Base-by-base conservation (phyloP, 306 rosid species). In the Lathyrus sativus region DNA sequence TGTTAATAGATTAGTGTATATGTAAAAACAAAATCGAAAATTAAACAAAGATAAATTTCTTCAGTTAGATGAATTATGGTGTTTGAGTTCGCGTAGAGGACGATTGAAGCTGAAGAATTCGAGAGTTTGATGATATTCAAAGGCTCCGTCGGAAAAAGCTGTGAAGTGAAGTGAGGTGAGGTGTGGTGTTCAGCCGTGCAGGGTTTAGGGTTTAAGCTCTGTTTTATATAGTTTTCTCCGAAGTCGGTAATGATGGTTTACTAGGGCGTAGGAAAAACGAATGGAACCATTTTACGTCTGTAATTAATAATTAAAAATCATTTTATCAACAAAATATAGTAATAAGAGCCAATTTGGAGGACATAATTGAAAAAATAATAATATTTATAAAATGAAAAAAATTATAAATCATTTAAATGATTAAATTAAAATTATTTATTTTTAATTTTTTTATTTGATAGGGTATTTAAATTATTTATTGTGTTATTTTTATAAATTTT, bases 1-100 rank as follows among this genome's bases (percentile, higher is more conserved):
- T 39, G 46, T 18, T 12, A 65, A 76, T 15, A 42, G 65, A 33
- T 57, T 26, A 14, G 51, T 7, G 12, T 55, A 29, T 71, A n/a
- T 17, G 41, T 6, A 44, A 31, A 31, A 35, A 12, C 7, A 3
- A 55, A 43, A 35, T 13, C 29, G 19, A 46, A 10, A 19, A 63
- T 17, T 35, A 35, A 35, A 35, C 9, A 19, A 2, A 9, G 33
- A 48, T 46, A 48, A 35, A 46, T 1, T 15, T 1, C 10, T 62
- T 35, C 14, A 0, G 62, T 7, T 72, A 11, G 59, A 51, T 51
- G 58, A 51, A 51, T 18, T 51, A 18, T 1, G 12, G 31, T 9
- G 58, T 9, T 18, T 18, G 31, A 4, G 7, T 18, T 51, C 3
- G 29, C 58, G 58, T 51, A 3, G 24, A 9, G 5, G 31, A 53